Base-by-base conservation (phyloP, 345 rosid genomes). In the Ceriops decandra region DNA sequence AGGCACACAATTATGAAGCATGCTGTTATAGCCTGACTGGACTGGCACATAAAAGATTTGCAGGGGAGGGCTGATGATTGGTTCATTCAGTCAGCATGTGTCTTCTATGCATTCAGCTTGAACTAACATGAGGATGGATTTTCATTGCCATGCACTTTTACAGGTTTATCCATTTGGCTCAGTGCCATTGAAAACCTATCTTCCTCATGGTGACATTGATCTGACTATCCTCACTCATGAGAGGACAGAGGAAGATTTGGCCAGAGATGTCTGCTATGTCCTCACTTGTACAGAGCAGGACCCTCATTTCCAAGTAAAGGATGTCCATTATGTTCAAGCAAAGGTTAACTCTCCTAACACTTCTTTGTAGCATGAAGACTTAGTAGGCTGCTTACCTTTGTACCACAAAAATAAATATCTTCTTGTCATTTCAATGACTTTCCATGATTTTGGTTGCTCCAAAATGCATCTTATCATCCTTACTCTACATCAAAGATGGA, bases 171-270 rank as follows among this genome's bases (percentile, higher is more conserved):
- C 80, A 56, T 57, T 72, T 63, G 76, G 80, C 52, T 77, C 80
- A 19, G 76, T 72, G 27, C 80, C 80, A 52, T 36, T 77, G 62
- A 77, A 63, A 64, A 77, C 80, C 57, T 77, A 77, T 68, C 73
- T 77, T 57, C 80, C 80, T 46, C 76, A 77, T 72, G 80, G 80
- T 49, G 80, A 77, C 52, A 77, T 77, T 52, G 80, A 77, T 72
- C 72, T 72, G 35, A 77, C 72, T 31, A 47, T 30, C 33, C 61
- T 72, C 60, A 58, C 60, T 52, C 62, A 67, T 19, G 68, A 36
- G 46, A 63, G 31, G 56, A 57, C 31, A 70, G 80, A 72, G 71
- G 76, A 77, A 51, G 76, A 72, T 35, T 63, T 77, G 69, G 80
- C 76, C 9, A 63, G 57, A 64, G 70, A 64, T 52, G 57, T 77